Evolutionary conservation across 371 early-diverging fungal genomes (phyloP).

Genomic region (Mucor racemosus): DNA sequence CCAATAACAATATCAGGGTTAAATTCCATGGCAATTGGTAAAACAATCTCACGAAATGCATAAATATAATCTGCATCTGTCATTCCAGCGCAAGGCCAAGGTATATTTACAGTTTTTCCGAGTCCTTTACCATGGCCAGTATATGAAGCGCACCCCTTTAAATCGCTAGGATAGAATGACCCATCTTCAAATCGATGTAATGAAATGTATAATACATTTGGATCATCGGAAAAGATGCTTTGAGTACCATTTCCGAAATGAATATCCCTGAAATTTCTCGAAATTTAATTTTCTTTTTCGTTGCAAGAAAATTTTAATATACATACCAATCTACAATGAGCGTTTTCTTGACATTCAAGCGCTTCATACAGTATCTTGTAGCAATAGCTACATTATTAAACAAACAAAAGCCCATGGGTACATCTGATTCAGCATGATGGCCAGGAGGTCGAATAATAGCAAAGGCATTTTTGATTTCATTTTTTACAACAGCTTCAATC

Average conservation of each 20-base stretch:
- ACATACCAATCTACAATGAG: conserved; percentile 88
- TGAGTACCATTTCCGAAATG: conserved; percentile 96
- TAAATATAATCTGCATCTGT: conserved; percentile 88
- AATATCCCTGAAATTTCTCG: conserved; percentile 69
- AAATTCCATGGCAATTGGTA: conserved; percentile 87
- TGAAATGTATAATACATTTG: conserved; percentile 82
- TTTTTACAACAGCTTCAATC: conserved; percentile 68
- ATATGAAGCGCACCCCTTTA: conserved; percentile 56
- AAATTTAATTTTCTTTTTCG: neutral
- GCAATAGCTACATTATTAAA: conserved; percentile 91
- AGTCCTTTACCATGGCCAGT: conserved; percentile 68
- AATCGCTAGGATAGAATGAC: conserved; percentile 76
- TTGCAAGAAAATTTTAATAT: neutral
- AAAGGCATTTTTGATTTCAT: conserved; percentile 75
- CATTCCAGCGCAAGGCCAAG: conserved; percentile 82
- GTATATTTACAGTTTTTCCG: conserved; percentile 89
- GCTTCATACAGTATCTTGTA: conserved; percentile 56
- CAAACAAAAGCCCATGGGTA: conserved; percentile 85
- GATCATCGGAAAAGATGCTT: conserved; percentile 75
- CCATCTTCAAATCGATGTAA: conserved; percentile 85
- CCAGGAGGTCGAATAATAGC: conserved; percentile 90
- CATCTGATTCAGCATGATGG: conserved; percentile 84
- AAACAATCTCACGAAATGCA: conserved; percentile 75
- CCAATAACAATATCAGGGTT: conserved; percentile 82
- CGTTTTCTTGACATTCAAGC: conserved; percentile 59